Base-by-base conservation (phyloP, 1,284 basidiomycete genomes). In the Nidula niveotomentosa region DNA sequence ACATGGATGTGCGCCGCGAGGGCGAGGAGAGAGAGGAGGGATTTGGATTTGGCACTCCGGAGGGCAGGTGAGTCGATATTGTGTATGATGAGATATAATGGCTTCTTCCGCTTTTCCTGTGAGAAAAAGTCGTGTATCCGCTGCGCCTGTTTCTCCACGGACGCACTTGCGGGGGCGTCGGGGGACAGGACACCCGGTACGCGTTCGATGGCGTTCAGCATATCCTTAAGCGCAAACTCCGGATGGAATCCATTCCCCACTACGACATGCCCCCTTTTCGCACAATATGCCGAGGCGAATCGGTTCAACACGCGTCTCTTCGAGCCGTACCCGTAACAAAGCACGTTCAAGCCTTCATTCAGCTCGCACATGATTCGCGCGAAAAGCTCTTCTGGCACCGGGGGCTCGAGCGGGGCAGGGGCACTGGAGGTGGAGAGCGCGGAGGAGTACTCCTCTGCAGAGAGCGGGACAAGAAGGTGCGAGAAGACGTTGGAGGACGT, bases 301-400 rank as follows among this genome's bases (percentile, higher is more conserved):
- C 80, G 72, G 67, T 96, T 93, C 23, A 97, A 72, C 5, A 90
- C 61, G 10, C 66, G 70, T 51, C 91, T 78, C 67, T 97, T 98
- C 18, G 91, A 94, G 1, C 95, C 95, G 62, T 86, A 84, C 0
- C 95, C 95, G 63, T 94, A 93, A 65, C 93, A 86, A 8, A 95
- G 69, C 52, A 97, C 72, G 67, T 92, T 94, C 77, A 94, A 96
- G 1, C 91, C 93, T 63, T 88, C 81, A 1, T 80, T 73, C 18
- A 97, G 79, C 68, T 96, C 92, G 54, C 77, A 74, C 35, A 81
- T 70, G 71, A 88, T 91, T 50, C 86, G 81, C 15, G 77, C 73
- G 64, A 88, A 90, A n/a, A 81, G 71, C 1, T 65, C 61, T 33
- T 65, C 67, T 50, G 72, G 68, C 49, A 73, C 62, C 53, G 55